phyloP scores from a whole-genome alignment of 208 protist species.

The Wallacemonas rigidus region DNA sequence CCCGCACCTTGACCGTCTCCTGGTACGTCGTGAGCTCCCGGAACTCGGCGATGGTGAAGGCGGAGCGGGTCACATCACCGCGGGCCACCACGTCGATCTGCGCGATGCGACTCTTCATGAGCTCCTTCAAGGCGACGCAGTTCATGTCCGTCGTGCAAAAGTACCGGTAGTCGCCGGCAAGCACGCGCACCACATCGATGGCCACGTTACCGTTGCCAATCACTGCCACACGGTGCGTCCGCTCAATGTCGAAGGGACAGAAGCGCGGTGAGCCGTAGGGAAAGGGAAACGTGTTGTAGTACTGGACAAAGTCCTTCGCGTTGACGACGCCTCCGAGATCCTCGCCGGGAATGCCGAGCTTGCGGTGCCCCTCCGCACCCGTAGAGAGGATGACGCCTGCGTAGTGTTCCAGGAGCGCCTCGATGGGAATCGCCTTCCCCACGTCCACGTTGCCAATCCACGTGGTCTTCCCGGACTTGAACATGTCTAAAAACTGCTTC shows the following conservation, averaged over 20 bases:
- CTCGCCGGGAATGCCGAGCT: slow-evolving; percentile 83
- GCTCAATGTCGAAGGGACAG: slow-evolving; percentile 69
- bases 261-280: slow-evolving; percentile 75
- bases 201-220: slow-evolving; percentile 97
- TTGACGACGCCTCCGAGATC: slow-evolving; percentile 77
- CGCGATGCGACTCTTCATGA: slow-evolving; percentile 77
- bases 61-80: slow-evolving; percentile 87
- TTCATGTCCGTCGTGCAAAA: slow-evolving; percentile 93
- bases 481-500: slow-evolving; percentile 87
- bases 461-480: slow-evolving; percentile 68
- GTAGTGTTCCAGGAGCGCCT: slow-evolving; percentile 81
- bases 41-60: slow-evolving; percentile 96
- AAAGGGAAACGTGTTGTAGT: slow-evolving; percentile 97
- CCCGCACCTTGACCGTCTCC: slow-evolving; percentile 59
- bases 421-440: slow-evolving; percentile 76
- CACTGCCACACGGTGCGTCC: slow-evolving; percentile 52
- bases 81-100: slow-evolving; percentile 85
- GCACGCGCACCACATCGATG: slow-evolving; percentile 93
- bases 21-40: slow-evolving; percentile 91
- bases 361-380: slow-evolving; percentile 76
- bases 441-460: slow-evolving; percentile 95
- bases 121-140: slow-evolving; percentile 64
- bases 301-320: slow-evolving; percentile 93
- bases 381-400: slow-evolving; percentile 94
- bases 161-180: slow-evolving; percentile 70